Percentiles rank a stretch among this genome's conserved stretches.
Evolutionary conservation across 768 basidiomycete genomes (phyloP).

Genomic region (Termitomyces bulborhizus): DNA sequence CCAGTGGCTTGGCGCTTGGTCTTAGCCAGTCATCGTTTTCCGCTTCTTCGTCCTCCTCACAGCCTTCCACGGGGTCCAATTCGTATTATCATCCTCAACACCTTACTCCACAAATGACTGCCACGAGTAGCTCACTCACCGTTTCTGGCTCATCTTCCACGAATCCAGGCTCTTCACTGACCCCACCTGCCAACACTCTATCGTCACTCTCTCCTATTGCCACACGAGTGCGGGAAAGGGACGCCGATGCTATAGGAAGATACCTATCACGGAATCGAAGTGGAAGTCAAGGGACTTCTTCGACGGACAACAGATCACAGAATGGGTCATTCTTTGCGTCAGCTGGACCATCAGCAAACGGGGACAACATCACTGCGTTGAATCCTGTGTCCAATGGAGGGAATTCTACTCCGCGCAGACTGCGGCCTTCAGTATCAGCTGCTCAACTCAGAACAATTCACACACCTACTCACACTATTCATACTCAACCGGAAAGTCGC

Average conservation of each 20-base stretch:
- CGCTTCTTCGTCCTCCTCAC: conserved; percentile 58
- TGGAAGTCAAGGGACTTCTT: conserved; percentile 68
- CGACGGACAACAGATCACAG: conserved; percentile 65
- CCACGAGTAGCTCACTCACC: conserved; percentile 24
- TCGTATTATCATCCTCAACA: conserved; percentile 32
- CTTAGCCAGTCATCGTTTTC: conserved; percentile 50
- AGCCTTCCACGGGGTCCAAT: conserved; percentile 42
- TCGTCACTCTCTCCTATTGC: conserved; percentile 72
- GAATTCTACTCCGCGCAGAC: conserved; percentile 50
- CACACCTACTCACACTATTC: conserved; percentile 20
- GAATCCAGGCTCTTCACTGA: conserved; percentile 27
- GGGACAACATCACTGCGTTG: conserved; percentile 47
- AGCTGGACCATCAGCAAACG: conserved; percentile 44
- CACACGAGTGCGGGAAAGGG: conserved; percentile 73
- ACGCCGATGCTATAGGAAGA: conserved; percentile 85
- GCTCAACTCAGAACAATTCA: conserved; percentile 59
- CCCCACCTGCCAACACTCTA: conserved; percentile 26
- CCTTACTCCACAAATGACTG: conserved; percentile 23
- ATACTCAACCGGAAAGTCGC: conserved; percentile 41
- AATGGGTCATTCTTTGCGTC: conserved; percentile 46
- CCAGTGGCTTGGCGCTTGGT: conserved; percentile 30
- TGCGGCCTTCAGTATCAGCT: conserved; percentile 74
- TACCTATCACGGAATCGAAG: conserved; percentile 79
- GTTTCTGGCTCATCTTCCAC: conserved; percentile 27
- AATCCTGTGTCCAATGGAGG: conserved; percentile 42